Conservation (phyloP, 768 basidiomycete species). For the Cystofilobasidium capitatum region DNA sequence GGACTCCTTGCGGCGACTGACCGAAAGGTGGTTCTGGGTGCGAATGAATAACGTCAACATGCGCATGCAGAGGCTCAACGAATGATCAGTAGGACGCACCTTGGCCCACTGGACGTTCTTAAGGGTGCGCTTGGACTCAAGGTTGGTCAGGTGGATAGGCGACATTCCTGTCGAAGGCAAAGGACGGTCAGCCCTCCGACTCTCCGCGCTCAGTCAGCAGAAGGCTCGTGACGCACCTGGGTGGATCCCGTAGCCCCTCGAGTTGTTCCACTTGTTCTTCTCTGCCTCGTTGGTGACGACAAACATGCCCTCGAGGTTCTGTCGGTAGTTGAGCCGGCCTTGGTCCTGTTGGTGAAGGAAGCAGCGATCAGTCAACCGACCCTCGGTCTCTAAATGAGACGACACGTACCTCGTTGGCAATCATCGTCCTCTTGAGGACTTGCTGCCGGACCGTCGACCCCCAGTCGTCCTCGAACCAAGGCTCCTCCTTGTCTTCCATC, state of each 20-base stretch:
- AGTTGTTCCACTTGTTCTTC: conserved; percentile 51
- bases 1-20: conserved; percentile 48
- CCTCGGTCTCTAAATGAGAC: too few species aligned
- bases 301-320: conserved; percentile 53
- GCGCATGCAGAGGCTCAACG: neutral
- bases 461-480: conserved; percentile 55
- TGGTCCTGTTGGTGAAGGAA: neutral
- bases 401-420: neutral
- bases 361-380: too few species aligned
- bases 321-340: conserved; percentile 44
- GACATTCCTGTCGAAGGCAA: neutral
- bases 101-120: conserved; percentile 61
- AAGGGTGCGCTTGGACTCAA: conserved; percentile 52
- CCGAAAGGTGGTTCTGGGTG: neutral
- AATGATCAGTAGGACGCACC: conserved; percentile 52
- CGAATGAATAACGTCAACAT: neutral
- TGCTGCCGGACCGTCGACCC: neutral
- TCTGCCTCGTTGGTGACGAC: conserved; percentile 51
- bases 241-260: conserved; percentile 55
- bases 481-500: conserved; percentile 47
- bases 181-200: conserved; percentile 40
- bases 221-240: too few species aligned
- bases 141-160: conserved; percentile 40
- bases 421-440: neutral
- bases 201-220: conserved; percentile 46